A percentile compares a stretch with the other conserved stretches of the same genome.
phyloP scores from a whole-genome alignment of 768 basidiomycete species.

The Gautieria morchelliformis region DNA sequence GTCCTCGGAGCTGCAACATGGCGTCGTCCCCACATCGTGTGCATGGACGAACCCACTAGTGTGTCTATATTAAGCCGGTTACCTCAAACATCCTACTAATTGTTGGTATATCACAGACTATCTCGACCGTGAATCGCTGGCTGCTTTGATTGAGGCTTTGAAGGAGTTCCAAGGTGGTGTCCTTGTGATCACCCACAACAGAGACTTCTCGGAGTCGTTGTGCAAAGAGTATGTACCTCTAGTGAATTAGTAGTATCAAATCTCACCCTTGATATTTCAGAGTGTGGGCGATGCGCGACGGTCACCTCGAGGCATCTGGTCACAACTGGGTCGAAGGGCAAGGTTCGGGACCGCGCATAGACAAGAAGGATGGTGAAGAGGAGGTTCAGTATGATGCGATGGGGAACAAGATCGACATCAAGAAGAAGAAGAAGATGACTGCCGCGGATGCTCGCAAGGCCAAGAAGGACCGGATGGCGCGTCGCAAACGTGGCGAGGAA shows the following conservation, averaged over 20 bases:
- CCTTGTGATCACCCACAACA: conserved; percentile 94
- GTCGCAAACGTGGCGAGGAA: conserved; percentile 82
- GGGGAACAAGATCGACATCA: conserved; percentile 90
- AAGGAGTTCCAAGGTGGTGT: conserved; percentile 99
- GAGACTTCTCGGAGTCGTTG: conserved; percentile 97
- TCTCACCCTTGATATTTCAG: neutral
- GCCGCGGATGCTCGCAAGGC: conserved; percentile 78
- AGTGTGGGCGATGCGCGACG: conserved; percentile 99
- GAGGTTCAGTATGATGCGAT: conserved; percentile 92
- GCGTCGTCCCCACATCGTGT: conserved; percentile 97
- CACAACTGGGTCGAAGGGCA: conserved; percentile 99
- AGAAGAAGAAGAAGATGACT: conserved; percentile 82
- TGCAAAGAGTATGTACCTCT: conserved; percentile 57
- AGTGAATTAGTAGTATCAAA: neutral
- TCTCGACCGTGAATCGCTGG: conserved; percentile 98
- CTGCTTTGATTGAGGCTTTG: conserved; percentile 95
- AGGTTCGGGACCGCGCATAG: conserved; percentile 88
- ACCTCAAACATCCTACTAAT: conserved; percentile 4
- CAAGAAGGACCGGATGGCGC: conserved; percentile 95
- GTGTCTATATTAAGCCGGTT: conserved; percentile 18
- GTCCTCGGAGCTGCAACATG: conserved; percentile 97
- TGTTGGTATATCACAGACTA: conserved; percentile 51
- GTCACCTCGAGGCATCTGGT: conserved; percentile 90
- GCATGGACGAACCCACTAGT: conserved; percentile 95
- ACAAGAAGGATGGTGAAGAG: conserved; percentile 87